phyloP scores from a whole-genome alignment of 2,329 filamentous ascomycete species.

The Fusarium burgessii region DNA sequence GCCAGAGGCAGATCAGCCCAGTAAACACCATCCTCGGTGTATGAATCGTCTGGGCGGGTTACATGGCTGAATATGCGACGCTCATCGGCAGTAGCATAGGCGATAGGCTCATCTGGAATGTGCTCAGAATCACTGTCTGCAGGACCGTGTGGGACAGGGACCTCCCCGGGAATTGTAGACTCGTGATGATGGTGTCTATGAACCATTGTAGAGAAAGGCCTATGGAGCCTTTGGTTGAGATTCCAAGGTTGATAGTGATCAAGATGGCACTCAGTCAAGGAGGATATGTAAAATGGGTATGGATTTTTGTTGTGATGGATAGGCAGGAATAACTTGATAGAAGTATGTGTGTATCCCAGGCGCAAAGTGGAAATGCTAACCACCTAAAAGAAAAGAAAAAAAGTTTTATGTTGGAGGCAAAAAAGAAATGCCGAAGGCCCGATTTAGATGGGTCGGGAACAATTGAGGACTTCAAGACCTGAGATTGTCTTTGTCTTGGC shows the following conservation, averaged over 20 bases:
- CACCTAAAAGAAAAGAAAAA: conserved; percentile 2
- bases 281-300: background rate
- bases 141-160: conserved; percentile 66
- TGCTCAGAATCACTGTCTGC: conserved; percentile 59
- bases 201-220: conserved; percentile 38
- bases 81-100: conserved; percentile 61
- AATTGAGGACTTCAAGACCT: conserved; percentile 23
- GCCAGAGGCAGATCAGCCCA: conserved; percentile 87
- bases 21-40: conserved; percentile 84
- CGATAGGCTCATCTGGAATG: conserved; percentile 57
- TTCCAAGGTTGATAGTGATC: background rate
- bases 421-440: conserved; percentile 10
- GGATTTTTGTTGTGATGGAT: background rate
- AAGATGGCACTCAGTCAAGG: conserved; percentile 4
- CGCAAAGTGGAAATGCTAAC: conserved; percentile 17
- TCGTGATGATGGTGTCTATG: conserved; percentile 51
- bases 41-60: conserved; percentile 89
- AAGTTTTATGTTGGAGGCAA: conserved; percentile 27
- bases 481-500: conserved; percentile 11
- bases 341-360: conserved; percentile 6
- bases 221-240: conserved; percentile 5
- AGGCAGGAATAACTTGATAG: conserved; percentile 7
- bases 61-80: conserved; percentile 78
- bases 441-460: conserved; percentile 10
- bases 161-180: conserved; percentile 58